Evolutionary conservation across 2,329 filamentous ascomycete species (phyloP).

Genomic region (Trichoderma lentiforme): DNA sequence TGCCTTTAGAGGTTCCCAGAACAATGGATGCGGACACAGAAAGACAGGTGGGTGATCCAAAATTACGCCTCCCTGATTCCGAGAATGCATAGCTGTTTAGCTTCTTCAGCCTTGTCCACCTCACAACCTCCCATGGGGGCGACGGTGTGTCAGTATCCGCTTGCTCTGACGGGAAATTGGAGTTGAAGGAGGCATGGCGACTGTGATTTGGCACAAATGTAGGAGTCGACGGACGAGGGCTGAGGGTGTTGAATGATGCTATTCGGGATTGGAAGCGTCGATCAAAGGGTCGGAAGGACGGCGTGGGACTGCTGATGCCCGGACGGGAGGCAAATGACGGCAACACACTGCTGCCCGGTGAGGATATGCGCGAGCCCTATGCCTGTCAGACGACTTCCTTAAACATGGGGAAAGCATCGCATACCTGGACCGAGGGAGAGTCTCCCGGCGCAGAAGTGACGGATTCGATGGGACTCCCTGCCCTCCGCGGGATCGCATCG

Average conservation of each 20-base stretch:
- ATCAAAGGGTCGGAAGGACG: slow-evolving; percentile 89
- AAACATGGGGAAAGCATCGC: slow-evolving; percentile 22
- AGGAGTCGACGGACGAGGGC: slow-evolving; percentile 71
- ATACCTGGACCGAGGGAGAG: slow-evolving; percentile 76
- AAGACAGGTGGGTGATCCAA: slow-evolving; percentile 86
- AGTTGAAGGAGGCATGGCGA: slow-evolving; percentile 74
- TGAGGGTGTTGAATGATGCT: slow-evolving; percentile 50
- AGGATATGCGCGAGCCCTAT: slow-evolving; percentile 60
- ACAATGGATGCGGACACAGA: slow-evolving; percentile 85
- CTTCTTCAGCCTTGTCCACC: slow-evolving; percentile 92
- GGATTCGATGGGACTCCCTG: slow-evolving; percentile 67
- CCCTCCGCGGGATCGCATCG: slow-evolving; percentile 51
- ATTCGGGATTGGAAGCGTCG: slow-evolving; percentile 89
- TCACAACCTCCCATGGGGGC: slow-evolving; percentile 92
- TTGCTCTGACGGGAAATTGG: slow-evolving; percentile 60
- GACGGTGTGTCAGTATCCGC: slow-evolving; percentile 68
- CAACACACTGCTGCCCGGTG: slow-evolving; percentile 71
- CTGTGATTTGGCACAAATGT: slow-evolving; percentile 75
- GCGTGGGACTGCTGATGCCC: slow-evolving; percentile 66
- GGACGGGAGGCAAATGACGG: slow-evolving; percentile 66
- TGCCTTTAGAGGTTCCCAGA: slow-evolving; percentile 88
- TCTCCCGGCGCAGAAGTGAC: slow-evolving; percentile 75
- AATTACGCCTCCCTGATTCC: slow-evolving; percentile 86
- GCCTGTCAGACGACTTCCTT: slow-evolving; percentile 28
- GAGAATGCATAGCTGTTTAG: slow-evolving; percentile 88